Base-by-base conservation (phyloP, 331 rosid species). In the Acacia pycnantha region DNA sequence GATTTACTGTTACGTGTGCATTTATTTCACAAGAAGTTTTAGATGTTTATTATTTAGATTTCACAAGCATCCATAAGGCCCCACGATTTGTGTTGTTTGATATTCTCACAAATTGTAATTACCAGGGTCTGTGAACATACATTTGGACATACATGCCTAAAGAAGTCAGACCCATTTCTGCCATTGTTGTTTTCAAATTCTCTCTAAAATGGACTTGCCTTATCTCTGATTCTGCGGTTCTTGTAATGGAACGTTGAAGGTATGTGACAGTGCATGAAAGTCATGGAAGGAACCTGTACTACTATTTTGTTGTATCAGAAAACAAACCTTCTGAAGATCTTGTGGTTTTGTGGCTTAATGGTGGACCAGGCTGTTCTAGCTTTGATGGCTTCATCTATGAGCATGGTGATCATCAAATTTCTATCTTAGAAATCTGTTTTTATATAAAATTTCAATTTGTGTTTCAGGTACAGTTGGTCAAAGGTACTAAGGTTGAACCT, bases 291-390 rank as follows among this genome's bases (percentile, higher is more conserved):
- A 95, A 82, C 67, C 83, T 93, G 88, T 95, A 81, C 80, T 95
- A 91, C 70, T 93, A 93, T 70, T 90, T 93, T 37, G 91, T 93
- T 62, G 92, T 43, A 61, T 92, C 99, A 10, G 97, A 93, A 82
- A 71, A 92, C 65, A 90, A 90, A 40, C 92, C 97, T 18, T 70
- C 91, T 15, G 81, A 83, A 84, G 98, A 95, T 85, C 97, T 98
- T 0, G 87, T 95, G 82, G 99, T 90, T 87, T 87, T 93, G 31
- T 93, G 98, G 99, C 97, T 95, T 58, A 95, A 95, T 48, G 99
- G 99, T 11, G 98, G 99, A 58, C 99, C 98, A 0, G 99, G 97
- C 3, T 93, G 97, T 83, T 95, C 98, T 80, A 93, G 99, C 81
- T 85, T 93, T 51, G 99, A 95, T 89, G 97, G 90, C 53, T 93